Evolutionary conservation across 257 asterid genomes (phyloP), one percentile per base, ranked within the genome.

Genomic region (Solanum ahanhuiri): DNA sequence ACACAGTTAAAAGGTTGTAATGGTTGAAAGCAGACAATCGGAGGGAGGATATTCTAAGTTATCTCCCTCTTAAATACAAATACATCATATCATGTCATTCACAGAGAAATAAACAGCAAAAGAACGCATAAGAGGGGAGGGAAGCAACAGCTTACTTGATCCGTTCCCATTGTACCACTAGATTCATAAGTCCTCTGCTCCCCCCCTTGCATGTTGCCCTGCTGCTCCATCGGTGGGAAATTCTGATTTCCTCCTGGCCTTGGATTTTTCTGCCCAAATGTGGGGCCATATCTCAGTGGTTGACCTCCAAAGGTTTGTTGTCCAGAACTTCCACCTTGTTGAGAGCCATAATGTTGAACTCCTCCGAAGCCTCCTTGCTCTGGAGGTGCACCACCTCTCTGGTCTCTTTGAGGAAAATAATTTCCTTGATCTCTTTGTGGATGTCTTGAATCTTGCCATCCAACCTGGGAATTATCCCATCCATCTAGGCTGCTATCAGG

Each of bases 301-400:
- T 72, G 81, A 72, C 48, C 81, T 10, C 51, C 81, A 34, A 35
- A 72, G 48, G 81, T 23, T 72, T 10, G 51, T 20, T 22, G 51
- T 33, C 51, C 81, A 72, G n/a, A 72, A 72, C 17, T 20, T 72
- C 48, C 81, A 20, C 30, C 81, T 35, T 72, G 81, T 66, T 91
- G 64, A 85, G 91, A 84, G 63, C 77, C 88, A 71, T 72, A 87
- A 60, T 64, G 85, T n/a, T 86, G 85, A 73, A 77, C 93, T 86
- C 87, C 90, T 45, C 85, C 14, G 63, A 60, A 87, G 81, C 87
- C 90, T 89, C 91, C 88, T 66, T 87, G 88, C 77, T 84, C 87
- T 30, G 76, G 77, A 73, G 85, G 82, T 33, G 63, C 70, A 77
- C 81, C 86, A 71, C 79, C 88, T 25, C 86, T 43, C 58, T 88